Conservation (phyloP, 192 early-diverging fungal species). For the Paraglomus occultum region DNA sequence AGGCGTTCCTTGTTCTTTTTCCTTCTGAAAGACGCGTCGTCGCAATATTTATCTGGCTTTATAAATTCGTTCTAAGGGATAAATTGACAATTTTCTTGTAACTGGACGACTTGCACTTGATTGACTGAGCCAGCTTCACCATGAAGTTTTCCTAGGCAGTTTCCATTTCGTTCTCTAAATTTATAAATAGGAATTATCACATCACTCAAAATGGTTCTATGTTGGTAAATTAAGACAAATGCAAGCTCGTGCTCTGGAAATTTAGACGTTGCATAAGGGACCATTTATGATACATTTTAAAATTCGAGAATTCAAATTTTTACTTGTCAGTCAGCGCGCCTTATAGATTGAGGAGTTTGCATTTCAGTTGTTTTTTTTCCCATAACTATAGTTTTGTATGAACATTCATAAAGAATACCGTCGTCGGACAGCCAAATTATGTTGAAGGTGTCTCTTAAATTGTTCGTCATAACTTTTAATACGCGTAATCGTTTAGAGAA, state of each 20-base stretch:
- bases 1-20: constrained; percentile 22
- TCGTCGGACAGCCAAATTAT: too few relatives aligned
- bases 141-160: constrained; percentile 24
- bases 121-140: constrained; percentile 1
- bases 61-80: constrained; percentile 25
- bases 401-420: too few relatives aligned
- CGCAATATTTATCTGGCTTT: constrained; percentile 17
- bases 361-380: too few relatives aligned
- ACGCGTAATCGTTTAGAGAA: too few relatives aligned
- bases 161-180: constrained; percentile 39
- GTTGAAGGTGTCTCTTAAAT: too few relatives aligned
- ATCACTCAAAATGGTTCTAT: constrained; percentile 9
- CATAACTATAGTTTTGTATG: too few relatives aligned
- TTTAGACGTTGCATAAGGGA: too few relatives aligned
- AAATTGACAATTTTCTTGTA: constrained; percentile 19
- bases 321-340: too few relatives aligned
- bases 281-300: too few relatives aligned
- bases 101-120: neutral
- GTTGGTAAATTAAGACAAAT: constrained; percentile 5
- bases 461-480: too few relatives aligned
- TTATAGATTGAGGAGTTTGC: too few relatives aligned
- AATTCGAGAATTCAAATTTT: too few relatives aligned
- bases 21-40: neutral
- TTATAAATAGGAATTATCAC: constrained; percentile 28
- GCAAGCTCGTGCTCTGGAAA: neutral